phyloP scores from a whole-genome alignment of 1,139 yeast species.

The Pichia sp. region DNA sequence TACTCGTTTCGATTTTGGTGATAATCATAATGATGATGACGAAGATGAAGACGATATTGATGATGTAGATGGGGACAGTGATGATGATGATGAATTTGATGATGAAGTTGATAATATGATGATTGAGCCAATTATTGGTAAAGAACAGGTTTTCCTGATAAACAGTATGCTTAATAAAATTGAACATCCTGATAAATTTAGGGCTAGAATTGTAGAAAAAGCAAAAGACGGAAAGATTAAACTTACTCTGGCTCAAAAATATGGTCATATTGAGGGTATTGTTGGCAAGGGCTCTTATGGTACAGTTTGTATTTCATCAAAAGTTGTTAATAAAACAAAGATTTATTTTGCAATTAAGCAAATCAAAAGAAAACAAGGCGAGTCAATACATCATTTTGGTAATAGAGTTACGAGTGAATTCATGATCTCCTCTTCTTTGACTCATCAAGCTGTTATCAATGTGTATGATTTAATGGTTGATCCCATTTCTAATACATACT shows the following conservation, averaged over 20 bases:
- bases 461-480: conserved; percentile 63
- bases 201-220: conserved; percentile 19
- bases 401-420: conserved; percentile 72
- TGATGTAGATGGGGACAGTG: conserved; percentile 23
- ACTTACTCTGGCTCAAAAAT: conserved; percentile 35
- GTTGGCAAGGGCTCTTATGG: conserved; percentile 72
- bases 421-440: conserved; percentile 62
- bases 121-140: conserved; percentile 50
- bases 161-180: conserved; percentile 42
- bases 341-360: conserved; percentile 66
- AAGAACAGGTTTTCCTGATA: conserved; percentile 46
- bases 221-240: conserved; percentile 23
- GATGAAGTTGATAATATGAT: conserved; percentile 33
- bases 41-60: conserved; percentile 26
- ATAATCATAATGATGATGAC: conserved; percentile 25
- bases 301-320: conserved; percentile 48
- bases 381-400: conserved; percentile 52
- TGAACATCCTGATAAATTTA: conserved; percentile 27
- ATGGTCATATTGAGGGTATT: conserved; percentile 56
- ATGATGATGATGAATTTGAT: conserved; percentile 27
- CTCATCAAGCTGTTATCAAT: conserved; percentile 62
- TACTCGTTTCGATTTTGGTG: conserved; percentile 14
- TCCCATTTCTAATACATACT: conserved; percentile 45
- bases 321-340: conserved; percentile 30
- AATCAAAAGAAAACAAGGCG: conserved; percentile 45